Evolutionary conservation across 169 alveolate genomes (phyloP), one percentile per base, ranked within the genome.

Genomic region (Eimeria nieschulzi): DNA sequence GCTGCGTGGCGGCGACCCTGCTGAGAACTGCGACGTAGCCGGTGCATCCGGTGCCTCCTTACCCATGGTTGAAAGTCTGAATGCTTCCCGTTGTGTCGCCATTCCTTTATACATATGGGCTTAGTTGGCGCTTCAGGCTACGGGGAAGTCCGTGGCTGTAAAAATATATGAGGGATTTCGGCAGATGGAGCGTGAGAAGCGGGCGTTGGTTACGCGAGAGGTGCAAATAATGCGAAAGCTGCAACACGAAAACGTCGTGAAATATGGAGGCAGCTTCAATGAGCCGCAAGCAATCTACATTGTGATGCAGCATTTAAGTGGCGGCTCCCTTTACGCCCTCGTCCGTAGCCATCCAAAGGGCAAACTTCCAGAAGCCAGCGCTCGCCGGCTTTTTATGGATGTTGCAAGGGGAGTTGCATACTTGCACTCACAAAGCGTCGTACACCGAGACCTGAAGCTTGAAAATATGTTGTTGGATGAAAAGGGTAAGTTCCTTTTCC

Each of bases 391-490:
- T 9, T 90, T 90, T 70, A 93, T 64, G 59, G 91, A 96, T 63
- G 94, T 96, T 25, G 90, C 96, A 9, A 86, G 83, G 9, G 97
- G 96, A 8, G 87, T 97, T 0, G 91, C 85, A 15, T 96, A 96
- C 91, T 93, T 96, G 83, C 98, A 97, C 93, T 68, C 94, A 23
- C 94, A 94, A 78, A 70, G 93, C 51, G 94, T 97, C 39, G 95
- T 97, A 55, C 98, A 97, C 83, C 78, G 98, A 87, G 98, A 97
- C 94, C 91, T 97, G 9, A 97, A 97, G 87, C 88, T 97, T 26
- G 98, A 97, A 76, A 97, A 97, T 84, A 64, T 96, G 9, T 90
- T 96, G 64, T 68, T 96, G 26, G 97, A 95, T 54, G 96, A 95
- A 19, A 75, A 82, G 17, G 95, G 95, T 2, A 93, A 94, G 83